These are phyloP conservation scores for Phytophthora hybrid DNA, from an alignment of 352 stramenopile genomes.

Conservation along the genomic window DNA sequence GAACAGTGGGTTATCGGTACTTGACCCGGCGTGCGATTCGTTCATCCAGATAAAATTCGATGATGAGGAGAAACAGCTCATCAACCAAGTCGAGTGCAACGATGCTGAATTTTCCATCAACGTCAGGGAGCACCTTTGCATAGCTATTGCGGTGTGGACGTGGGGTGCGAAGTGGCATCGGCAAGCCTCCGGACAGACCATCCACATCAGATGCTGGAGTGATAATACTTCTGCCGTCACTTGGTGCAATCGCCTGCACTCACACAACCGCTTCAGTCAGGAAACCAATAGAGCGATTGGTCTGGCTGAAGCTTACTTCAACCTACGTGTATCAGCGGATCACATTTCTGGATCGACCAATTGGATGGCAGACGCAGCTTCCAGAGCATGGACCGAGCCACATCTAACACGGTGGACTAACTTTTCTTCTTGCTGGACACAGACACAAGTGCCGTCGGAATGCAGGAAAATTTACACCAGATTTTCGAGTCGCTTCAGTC, in stretches of 20 bases:
- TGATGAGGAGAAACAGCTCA: neutral
- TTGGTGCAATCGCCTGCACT: conserved; percentile 28
- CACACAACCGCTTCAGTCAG: conserved; percentile 26
- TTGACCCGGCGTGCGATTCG: conserved; percentile 1
- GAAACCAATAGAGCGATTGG: conserved; percentile 50
- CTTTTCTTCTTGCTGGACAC: conserved; percentile 13
- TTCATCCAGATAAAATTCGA: conserved; percentile 23
- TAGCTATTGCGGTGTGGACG: conserved; percentile 26
- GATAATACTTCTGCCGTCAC: conserved; percentile 12
- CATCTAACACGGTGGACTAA: conserved; percentile 23
- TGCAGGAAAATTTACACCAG: conserved; percentile 29
- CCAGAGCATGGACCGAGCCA: neutral
- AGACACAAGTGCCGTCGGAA: conserved; percentile 1
- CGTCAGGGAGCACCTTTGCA: neutral
- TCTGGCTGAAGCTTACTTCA: conserved; percentile 25
- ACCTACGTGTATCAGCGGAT: conserved; percentile 11
- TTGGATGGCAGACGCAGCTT: conserved; percentile 39
- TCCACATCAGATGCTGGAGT: conserved; percentile 35
- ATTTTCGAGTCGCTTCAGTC: conserved; percentile 30
- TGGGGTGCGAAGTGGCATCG: conserved; percentile 29
- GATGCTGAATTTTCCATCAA: no score
- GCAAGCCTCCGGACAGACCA: neutral
- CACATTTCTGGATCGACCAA: conserved; percentile 33
- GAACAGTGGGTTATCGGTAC: conserved; percentile 1
- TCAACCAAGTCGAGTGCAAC: no score